Evolutionary conservation across 176 grass and related monocot species (phyloP), one percentile per base, ranked within the genome.

Genomic region (Hsuehochloa calcarea): DNA sequence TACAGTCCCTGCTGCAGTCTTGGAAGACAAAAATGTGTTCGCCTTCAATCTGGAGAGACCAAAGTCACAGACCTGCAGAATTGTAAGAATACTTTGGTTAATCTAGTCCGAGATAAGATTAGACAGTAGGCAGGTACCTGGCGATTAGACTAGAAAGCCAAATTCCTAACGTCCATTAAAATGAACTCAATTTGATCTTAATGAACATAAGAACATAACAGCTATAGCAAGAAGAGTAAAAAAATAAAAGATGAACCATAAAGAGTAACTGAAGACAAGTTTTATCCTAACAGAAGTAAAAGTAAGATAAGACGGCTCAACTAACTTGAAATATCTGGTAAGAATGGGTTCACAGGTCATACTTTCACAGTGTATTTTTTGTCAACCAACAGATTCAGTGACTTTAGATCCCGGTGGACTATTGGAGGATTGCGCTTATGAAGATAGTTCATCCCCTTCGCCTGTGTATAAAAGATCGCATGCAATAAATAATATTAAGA

Each of bases 391-490:
- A 97, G 70, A 76, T 97, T 97, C 39, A 86, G 90, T 56, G 92
- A 97, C 72, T 97, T 97, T 4, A 97, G 79, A 86, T 97, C 94
- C 64, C 92, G 81, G 81, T 94, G 92, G 71, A 97, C 94, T 75
- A 97, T 97, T 52, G 94, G 94, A 72, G 94, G 94, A 75, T 94
- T 94, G 26, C 88, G 88, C 84, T 91, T 92, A 80, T 94, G 92
- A 85, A 97, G 94, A 84, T 97, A 94, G 78, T 97, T 97, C 92
- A 97, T 94, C 80, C 92, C 94, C 76, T 94, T 86, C 22, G 92
- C 94, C 94, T 97, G 63, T 59, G 83, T 49, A 75, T 27, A 61
- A 66, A 80, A 66, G 58, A 83, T 75, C 14, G 51, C 20, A 72
- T 1, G 11, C 40, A 62, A 65, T 43, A 70, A 84, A 84, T 3